Evolutionary conservation across 169 alveolate genomes (phyloP), one percentile per base, ranked within the genome.

Genomic region (Eimeria necatrix): DNA sequence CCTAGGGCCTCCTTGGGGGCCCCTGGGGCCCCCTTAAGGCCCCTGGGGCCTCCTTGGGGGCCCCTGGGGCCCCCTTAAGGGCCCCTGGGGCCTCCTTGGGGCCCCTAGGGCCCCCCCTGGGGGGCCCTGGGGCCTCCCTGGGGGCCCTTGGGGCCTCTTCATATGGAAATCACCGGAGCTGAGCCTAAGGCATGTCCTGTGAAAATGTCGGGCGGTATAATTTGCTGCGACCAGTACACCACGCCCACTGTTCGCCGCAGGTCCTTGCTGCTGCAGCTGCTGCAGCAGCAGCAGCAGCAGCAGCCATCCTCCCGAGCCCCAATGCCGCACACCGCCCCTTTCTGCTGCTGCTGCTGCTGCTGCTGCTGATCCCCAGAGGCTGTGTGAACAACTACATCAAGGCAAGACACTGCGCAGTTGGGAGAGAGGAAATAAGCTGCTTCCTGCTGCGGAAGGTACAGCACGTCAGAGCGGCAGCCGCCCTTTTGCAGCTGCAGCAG

Each of bases 181-280:
- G 32, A 22, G 12, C 87, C 87, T 4, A 76, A 32, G 6, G 87
- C 61, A 4, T 76, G 87, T 3, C 87, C 87, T 49, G 87, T 76
- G 22, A 32, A 20, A 6, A 76, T 16, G 22, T 76, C 64, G 26
- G 61, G 87, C 22, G 53, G 7, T 4, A 76, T 4, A 22, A 76
- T 49, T 48, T 76, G 87, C 61, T 14, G 8, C 41, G 61, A 56
- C 87, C 87, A 76, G 87, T 48, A 76, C 41, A 76, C 87, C 12
- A 76, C 24, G 24, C 53, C 87, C 9, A 49, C 26, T 4, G 87
- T 76, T 5, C 87, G 87, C 61, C 18, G 59, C 4, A 14, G 18
- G 87, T 6, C 24, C 24, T 49, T 76, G 87, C 87, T 76, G 87
- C 64, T 76, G 61, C 87, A 76, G 87, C 87, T 76, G 87, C 61